phyloP scores from a whole-genome alignment of 2,329 filamentous ascomycete species.

The Myriosclerotinia duriaeana region DNA sequence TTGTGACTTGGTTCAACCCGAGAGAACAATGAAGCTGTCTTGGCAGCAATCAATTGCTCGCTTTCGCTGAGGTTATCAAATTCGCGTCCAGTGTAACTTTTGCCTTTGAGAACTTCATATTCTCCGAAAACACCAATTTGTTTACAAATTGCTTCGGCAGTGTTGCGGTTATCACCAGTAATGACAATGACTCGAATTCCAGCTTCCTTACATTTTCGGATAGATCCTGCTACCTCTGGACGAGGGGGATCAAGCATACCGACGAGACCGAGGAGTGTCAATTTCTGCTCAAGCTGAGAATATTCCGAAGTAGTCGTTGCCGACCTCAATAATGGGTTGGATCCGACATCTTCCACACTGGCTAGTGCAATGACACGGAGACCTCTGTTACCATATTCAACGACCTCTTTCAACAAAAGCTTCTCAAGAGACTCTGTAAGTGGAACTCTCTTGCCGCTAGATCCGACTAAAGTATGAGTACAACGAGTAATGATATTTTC shows the following conservation, averaged over 20 bases:
- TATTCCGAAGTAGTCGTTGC: slow-evolving; percentile 87
- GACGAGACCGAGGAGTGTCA: slow-evolving; percentile 91
- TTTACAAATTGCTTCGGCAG: slow-evolving; percentile 94
- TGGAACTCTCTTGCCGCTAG: slow-evolving; percentile 72
- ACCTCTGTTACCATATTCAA: slow-evolving; percentile 87
- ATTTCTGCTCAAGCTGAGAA: slow-evolving; percentile 81
- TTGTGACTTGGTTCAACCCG: slow-evolving; percentile 95
- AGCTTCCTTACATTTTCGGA: slow-evolving; percentile 84
- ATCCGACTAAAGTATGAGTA: slow-evolving; percentile 74
- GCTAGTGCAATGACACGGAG: slow-evolving; percentile 94
- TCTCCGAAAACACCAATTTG: slow-evolving; percentile 90
- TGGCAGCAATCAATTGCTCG: slow-evolving; percentile 81
- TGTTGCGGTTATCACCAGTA: slow-evolving; percentile 97
- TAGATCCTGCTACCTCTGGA: slow-evolving; percentile 82
- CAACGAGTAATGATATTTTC: slow-evolving; percentile 94
- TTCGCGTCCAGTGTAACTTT: slow-evolving; percentile 93
- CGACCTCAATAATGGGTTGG: slow-evolving; percentile 65
- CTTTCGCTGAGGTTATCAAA: slow-evolving; percentile 80
- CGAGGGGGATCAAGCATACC: slow-evolving; percentile 97
- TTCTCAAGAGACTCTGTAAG: slow-evolving; percentile 68
- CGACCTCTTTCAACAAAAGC: slow-evolving; percentile 74
- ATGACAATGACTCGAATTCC: slow-evolving; percentile 97
- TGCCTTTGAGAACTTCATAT: slow-evolving; percentile 79
- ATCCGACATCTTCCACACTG: slow-evolving; percentile 71
- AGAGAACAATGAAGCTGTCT: slow-evolving; percentile 87